Evolutionary conservation across 352 stramenopile genomes (phyloP).

Genomic region (Chrysophaeum taylorii): DNA sequence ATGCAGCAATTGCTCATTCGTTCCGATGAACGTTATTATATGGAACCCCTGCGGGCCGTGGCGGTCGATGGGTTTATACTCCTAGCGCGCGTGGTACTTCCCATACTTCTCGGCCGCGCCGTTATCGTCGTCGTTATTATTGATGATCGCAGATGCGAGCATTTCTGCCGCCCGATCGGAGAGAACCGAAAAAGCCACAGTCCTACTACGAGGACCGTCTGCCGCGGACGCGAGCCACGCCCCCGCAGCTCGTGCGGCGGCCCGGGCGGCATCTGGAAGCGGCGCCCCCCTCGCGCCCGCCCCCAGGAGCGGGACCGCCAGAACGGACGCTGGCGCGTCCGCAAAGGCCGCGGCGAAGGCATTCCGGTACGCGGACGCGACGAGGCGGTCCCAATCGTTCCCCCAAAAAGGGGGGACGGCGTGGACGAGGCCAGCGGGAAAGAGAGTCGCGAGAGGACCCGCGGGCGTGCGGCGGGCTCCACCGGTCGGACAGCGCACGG

Average conservation of each 20-base stretch:
- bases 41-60: too few species aligned
- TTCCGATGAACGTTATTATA: too few species aligned
- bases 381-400: neutral
- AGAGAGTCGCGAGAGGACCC: neutral
- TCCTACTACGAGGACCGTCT: too few species aligned
- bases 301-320: slow-evolving; percentile 13
- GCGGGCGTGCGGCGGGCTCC: neutral
- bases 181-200: too few species aligned
- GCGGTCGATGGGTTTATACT: too few species aligned
- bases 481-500: slow-evolving; percentile 3
- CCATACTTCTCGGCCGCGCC: too few species aligned
- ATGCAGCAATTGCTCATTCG: too few species aligned
- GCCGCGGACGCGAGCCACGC: slow-evolving; percentile 1
- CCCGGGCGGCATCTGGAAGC: neutral
- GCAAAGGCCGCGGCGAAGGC: slow-evolving; percentile 1
- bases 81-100: too few species aligned
- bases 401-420: slow-evolving; percentile 13
- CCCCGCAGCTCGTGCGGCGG: neutral
- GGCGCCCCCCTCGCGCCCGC: slow-evolving; percentile 10
- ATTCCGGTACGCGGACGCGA: neutral
- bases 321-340: neutral
- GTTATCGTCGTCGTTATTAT: too few species aligned
- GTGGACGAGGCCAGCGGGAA: slow-evolving; percentile 7
- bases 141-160: too few species aligned
- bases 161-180: too few species aligned